phyloP scores from a whole-genome alignment of 2,329 filamentous ascomycete genomes.

The Myotisia sp. region DNA sequence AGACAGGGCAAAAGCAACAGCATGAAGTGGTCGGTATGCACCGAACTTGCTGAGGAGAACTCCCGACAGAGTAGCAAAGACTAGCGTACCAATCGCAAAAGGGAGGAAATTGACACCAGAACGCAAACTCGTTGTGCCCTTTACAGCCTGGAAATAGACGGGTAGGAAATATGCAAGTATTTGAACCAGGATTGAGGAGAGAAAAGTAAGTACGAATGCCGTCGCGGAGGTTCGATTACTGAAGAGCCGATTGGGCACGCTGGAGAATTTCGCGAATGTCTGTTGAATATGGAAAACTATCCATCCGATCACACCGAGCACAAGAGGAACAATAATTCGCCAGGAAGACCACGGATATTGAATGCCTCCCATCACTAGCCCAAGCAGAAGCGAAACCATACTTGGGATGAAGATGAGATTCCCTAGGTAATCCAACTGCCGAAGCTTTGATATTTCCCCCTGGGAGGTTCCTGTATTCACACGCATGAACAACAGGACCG shows the following conservation, averaged over 20 bases:
- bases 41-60: conserved; percentile 18
- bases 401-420: conserved; percentile 1
- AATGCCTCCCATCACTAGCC: background rate
- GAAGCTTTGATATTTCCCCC: conserved; percentile 21
- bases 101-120: conserved; percentile 23
- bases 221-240: background rate
- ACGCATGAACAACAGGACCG: conserved; percentile 30
- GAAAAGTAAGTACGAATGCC: background rate
- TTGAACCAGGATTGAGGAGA: background rate
- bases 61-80: conserved; percentile 17
- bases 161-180: conserved; percentile 15
- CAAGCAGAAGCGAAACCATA: conserved; percentile 2
- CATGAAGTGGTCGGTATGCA: conserved; percentile 21
- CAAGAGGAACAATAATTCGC: conserved; percentile 1
- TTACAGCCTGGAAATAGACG: conserved; percentile 31
- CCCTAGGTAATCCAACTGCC: background rate
- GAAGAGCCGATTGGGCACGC: conserved; percentile 14
- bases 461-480: conserved; percentile 18
- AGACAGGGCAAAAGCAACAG: conserved; percentile 25
- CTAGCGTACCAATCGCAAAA: conserved; percentile 10
- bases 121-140: conserved; percentile 25
- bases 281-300: background rate
- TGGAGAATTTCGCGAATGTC: background rate
- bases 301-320: background rate
- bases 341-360: conserved; percentile 1